Percentiles rank a stretch among this genome's conserved stretches.
Evolutionary conservation across 2,329 filamentous ascomycete species (phyloP).

Genomic region (Basipetospora sp.): DNA sequence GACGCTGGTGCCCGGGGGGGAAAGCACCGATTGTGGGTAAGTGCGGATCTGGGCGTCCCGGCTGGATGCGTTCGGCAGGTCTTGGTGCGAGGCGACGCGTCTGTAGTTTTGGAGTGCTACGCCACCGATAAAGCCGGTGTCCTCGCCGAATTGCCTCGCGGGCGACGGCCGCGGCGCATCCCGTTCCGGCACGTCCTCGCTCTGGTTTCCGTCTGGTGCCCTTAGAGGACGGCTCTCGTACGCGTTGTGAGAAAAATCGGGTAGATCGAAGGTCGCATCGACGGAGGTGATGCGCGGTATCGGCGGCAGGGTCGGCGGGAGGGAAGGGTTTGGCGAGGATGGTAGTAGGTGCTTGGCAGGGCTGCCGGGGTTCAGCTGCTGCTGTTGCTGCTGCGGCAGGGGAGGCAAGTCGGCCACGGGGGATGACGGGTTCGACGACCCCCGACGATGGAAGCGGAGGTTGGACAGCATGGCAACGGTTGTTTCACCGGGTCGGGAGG

Average conservation of each 20-base stretch:
- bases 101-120: conserved; percentile 37
- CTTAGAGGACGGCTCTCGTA: no score
- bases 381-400: conserved; percentile 15
- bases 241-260: conserved; percentile 9
- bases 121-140: conserved; percentile 39
- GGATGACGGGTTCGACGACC: conserved; percentile 39
- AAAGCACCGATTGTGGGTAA: conserved; percentile 6
- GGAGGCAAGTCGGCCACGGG: conserved; percentile 33
- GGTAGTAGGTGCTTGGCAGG: no score
- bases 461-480: conserved; percentile 32
- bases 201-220: no score
- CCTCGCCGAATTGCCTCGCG: conserved; percentile 20
- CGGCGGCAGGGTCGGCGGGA: conserved; percentile 35
- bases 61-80: background rate
- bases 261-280: conserved; percentile 14
- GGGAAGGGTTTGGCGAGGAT: conserved; percentile 18
- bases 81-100: conserved; percentile 11
- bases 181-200: conserved; percentile 3
- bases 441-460: conserved; percentile 44
- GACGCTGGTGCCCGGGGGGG: background rate
- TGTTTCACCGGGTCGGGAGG: background rate
- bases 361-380: background rate
- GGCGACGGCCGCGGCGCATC: conserved; percentile 17
- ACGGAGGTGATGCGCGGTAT: conserved; percentile 34
- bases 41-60: background rate